phyloP scores from a whole-genome alignment of 148 eudicot species.

The Cornus florida region DNA sequence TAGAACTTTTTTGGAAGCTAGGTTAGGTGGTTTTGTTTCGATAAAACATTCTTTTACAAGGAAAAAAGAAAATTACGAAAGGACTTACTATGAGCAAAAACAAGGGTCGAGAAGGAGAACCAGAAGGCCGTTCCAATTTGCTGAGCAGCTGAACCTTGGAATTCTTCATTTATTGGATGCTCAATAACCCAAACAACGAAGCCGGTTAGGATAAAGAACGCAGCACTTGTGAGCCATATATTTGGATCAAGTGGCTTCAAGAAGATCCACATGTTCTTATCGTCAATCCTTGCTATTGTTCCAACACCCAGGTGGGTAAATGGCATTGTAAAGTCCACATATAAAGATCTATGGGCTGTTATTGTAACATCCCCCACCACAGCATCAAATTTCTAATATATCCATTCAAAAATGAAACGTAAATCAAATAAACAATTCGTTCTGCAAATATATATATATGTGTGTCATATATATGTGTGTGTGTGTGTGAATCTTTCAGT shows the following conservation, averaged over 20 bases:
- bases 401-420: background rate
- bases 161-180: conserved; percentile 12
- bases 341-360: conserved; percentile 21
- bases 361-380: conserved; percentile 31
- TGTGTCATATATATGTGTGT: too few species aligned
- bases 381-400: conserved; percentile 21
- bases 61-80: background rate
- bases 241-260: conserved; percentile 20
- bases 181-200: conserved; percentile 31
- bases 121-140: conserved; percentile 19
- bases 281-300: conserved; percentile 1
- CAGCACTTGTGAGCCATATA: conserved; percentile 16
- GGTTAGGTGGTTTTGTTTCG: background rate
- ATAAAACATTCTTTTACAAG: background rate
- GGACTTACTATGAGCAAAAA: conserved; percentile 32
- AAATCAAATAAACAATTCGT: background rate
- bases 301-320: conserved; percentile 26
- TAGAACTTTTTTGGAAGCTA: background rate
- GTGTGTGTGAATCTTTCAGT: too few species aligned
- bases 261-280: conserved; percentile 28
- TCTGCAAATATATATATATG: too few species aligned
- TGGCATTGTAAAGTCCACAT: conserved; percentile 34
- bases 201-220: conserved; percentile 18
- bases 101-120: conserved; percentile 22
- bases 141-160: conserved; percentile 17